Base-by-base conservation (phyloP, 2,329 filamentous ascomycete species). In the Raffaelea arxii region DNA sequence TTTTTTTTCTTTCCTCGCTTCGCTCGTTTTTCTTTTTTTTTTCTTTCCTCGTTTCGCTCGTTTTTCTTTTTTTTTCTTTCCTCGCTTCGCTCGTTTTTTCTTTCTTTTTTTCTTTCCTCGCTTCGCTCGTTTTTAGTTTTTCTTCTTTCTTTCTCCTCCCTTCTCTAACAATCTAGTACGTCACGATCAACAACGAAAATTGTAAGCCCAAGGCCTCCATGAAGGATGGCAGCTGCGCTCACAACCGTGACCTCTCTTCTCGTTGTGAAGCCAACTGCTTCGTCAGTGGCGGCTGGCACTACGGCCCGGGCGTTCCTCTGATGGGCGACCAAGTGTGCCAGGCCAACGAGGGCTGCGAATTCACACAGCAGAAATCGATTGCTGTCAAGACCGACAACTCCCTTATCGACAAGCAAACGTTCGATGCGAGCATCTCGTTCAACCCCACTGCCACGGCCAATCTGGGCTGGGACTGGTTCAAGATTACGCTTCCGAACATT, bases 321-420 rank as follows among this genome's bases (percentile, higher is more conserved):
- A 51, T 48, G 47, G 10, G 11, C 12, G 51, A 49, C 32, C 44
- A 48, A 25, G 37, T 53, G 30, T 53, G 51, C 30, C 51, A 46
- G 25, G 23, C 36, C 16, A 44, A 44, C 37, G 49, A 51, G 47
- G 32, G 27, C 32, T 53, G 51, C 30, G 47, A 51, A 46, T 16
- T 49, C 16, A 37, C 25, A 19, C 43, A 32, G 3, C 45, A 51
- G 25, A 10, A 44, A 30, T 51, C 49, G 3, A 40, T 36, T 43
- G 25, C 27, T 3, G 43, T 51, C 2, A 45, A 51, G 41, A 45
- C 51, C 25, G 43, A 40, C 46, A 49, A 51, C 46, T 43, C 44
- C n/a, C 47, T 45, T n/a, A 46, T 49, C n/a, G 39, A 51, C n/a
- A 43, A 35, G 5, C 46, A 51, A 35, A 46, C 48, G 19, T 39